These are phyloP conservation scores for Pseudozyma sp. DNA, from an alignment of 1,284 basidiomycete species.

Conservation along the genomic window DNA sequence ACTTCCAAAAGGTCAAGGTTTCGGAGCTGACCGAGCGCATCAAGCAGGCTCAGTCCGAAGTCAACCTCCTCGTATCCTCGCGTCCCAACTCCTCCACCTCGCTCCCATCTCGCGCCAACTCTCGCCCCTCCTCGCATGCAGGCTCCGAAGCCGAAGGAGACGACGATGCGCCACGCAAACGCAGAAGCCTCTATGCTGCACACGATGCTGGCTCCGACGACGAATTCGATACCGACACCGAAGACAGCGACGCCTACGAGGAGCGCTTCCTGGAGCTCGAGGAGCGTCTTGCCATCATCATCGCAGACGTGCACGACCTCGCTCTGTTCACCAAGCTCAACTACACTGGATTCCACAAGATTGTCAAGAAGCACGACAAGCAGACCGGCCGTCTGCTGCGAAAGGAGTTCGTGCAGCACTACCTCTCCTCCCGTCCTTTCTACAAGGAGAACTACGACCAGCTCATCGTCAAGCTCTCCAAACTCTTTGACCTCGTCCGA, in stretches of 20 bases:
- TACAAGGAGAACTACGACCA: conserved; percentile 83
- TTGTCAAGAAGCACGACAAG: conserved; percentile 93
- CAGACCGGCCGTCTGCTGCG: conserved; percentile 74
- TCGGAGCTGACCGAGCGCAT: conserved; percentile 66
- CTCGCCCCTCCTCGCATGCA: conserved; percentile 26
- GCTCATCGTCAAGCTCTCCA: conserved; percentile 95
- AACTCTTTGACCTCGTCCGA: conserved; percentile 93
- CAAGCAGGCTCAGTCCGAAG: conserved; percentile 66
- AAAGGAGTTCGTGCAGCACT: conserved; percentile 81
- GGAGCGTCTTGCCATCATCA: conserved; percentile 93
- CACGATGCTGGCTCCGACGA: conserved; percentile 72
- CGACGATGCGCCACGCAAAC: conserved; percentile 20
- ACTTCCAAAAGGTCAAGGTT: conserved; percentile 88
- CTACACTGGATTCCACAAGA: conserved; percentile 96
- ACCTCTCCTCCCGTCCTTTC: conserved; percentile 93
- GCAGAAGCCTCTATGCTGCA: conserved; percentile 63
- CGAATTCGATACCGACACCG: conserved; percentile 74
- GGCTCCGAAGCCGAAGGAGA: conserved; percentile 44
- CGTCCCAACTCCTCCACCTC: conserved; percentile 55
- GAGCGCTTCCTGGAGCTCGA: conserved; percentile 89
- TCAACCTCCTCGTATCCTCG: conserved; percentile 65
- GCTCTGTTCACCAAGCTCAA: conserved; percentile 93
- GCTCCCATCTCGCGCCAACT: conserved; percentile 46
- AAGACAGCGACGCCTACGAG: conserved; percentile 81
- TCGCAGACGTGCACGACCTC: conserved; percentile 97